Base-by-base conservation (phyloP, 179 eudicot species). In the Silene coronaria region DNA sequence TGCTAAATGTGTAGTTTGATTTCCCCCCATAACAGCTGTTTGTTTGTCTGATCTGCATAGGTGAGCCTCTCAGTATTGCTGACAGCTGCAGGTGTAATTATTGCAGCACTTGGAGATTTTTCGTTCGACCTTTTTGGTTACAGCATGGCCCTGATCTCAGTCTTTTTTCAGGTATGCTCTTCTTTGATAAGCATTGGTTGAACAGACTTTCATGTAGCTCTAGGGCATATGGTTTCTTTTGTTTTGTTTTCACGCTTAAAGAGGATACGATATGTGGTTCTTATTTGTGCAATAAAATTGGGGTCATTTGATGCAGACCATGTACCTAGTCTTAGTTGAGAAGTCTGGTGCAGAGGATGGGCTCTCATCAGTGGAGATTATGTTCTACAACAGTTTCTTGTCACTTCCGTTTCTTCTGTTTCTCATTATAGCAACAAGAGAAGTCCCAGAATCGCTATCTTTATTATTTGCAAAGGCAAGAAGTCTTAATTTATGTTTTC, bases 291-390 rank as follows among this genome's bases (percentile, higher is more conserved):
- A 51, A 5, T 67, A 60, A 59, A 11, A 55, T 34, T 19, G 38
- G 46, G 17, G 26, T 74, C 26, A 65, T 80, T 82, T 42, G 72
- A 14, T 90, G 88, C 96, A 95, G 99, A 95, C 97, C 75, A 95
- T 95, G 97, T 95, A 95, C 84, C 92, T 92, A 51, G 93, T 95
- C 36, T 84, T 95, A 81, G 99, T 95, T 69, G 99, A 95, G 85
- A 86, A 84, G 76, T 92, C 99, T 63, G 99, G 99, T 70, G 99
- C 93, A 27, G 99, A 95, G 77, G 99, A 92, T 69, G 93, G 97
- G 74, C 96, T 95, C 83, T 88, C 97, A 21, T 95, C 97, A 30
- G 75, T 90, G 70, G 97, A 92, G 80, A 92, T 95, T 73, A 95
- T 95, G 99, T 91, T 95, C 75, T 95, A 95, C 65, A 95, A 95